These are phyloP conservation scores for Scheffersomyces amazonensis DNA, from an alignment of 805 yeast species.

Conservation along the genomic window DNA sequence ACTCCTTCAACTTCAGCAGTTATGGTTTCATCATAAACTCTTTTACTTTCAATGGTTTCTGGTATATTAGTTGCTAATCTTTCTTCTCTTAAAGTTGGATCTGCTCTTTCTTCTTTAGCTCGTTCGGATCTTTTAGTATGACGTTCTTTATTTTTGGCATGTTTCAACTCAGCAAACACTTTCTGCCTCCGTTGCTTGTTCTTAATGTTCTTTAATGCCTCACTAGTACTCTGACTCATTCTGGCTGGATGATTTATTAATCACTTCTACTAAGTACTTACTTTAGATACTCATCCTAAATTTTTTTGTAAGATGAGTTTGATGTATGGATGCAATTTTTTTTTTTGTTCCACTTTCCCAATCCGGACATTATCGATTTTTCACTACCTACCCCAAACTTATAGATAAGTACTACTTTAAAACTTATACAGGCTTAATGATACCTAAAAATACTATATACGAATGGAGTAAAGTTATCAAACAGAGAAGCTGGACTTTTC, in stretches of 20 bases:
- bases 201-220: conserved; percentile 45
- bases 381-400: no score
- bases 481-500: conserved; percentile 13
- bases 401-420: no score
- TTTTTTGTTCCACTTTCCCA: no score
- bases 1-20: conserved; percentile 57
- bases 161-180: conserved; percentile 68
- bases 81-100: conserved; percentile 79
- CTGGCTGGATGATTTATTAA: no score
- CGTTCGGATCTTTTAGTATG: conserved; percentile 77
- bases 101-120: conserved; percentile 81
- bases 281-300: no score
- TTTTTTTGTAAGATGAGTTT: no score
- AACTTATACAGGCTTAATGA: no score
- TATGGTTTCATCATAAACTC: conserved; percentile 86
- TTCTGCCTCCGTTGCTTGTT: conserved; percentile 82
- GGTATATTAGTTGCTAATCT: conserved; percentile 78
- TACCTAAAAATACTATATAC: conserved; percentile 1
- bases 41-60: conserved; percentile 75
- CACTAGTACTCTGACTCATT: conserved; percentile 26
- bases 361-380: no score
- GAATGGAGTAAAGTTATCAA: conserved; percentile 19
- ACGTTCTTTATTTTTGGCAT: conserved; percentile 70
- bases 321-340: no score
- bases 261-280: no score